Evolutionary conservation across 768 basidiomycete species (phyloP).

Genomic region (Phylloporus arenicola): DNA sequence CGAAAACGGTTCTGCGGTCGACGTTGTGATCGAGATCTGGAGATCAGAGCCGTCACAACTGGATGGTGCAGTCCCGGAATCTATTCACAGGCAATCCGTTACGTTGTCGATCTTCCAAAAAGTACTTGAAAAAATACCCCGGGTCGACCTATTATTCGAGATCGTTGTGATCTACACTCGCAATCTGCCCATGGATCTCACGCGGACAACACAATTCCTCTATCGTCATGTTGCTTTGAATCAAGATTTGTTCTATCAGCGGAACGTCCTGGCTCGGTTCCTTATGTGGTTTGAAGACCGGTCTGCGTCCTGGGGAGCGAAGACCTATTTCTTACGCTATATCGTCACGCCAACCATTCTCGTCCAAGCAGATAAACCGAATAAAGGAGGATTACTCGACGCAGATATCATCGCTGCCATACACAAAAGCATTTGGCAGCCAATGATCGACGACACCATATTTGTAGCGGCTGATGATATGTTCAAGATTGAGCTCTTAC

Average conservation of each 20-base stretch:
- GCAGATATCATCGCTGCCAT: slow-evolving; percentile 63
- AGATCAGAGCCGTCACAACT: slow-evolving; percentile 40
- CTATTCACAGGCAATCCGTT: slow-evolving; percentile 55
- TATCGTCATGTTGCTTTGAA: slow-evolving; percentile 79
- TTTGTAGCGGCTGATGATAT: slow-evolving; percentile 69
- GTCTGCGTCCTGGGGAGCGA: slow-evolving; percentile 64
- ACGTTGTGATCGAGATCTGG: slow-evolving; percentile 75
- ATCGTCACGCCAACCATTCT: slow-evolving; percentile 85
- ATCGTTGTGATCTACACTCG: slow-evolving; percentile 77
- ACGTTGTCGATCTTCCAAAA: slow-evolving; percentile 75
- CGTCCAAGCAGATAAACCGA: slow-evolving; percentile 58
- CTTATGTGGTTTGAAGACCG: slow-evolving; percentile 74
- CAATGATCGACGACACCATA: slow-evolving; percentile 50
- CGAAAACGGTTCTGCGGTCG: slow-evolving; percentile 60
- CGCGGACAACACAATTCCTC: slow-evolving; percentile 76
- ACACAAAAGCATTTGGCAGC: slow-evolving; percentile 76
- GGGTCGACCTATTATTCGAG: slow-evolving; percentile 87
- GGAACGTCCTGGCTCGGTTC: slow-evolving; percentile 83
- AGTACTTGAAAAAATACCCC: slow-evolving; percentile 61
- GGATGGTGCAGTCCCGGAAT: slow-evolving; percentile 42
- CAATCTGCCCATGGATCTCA: slow-evolving; percentile 74
- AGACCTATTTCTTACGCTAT: slow-evolving; percentile 72
- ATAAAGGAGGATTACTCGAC: slow-evolving; percentile 62
- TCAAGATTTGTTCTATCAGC: slow-evolving; percentile 61
- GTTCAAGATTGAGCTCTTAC: slow-evolving; percentile 86